A percentile compares a stretch with the other conserved stretches of the same genome.
Conservation (phyloP, 768 basidiomycete genomes). For the Cystoderma amianthinum region DNA sequence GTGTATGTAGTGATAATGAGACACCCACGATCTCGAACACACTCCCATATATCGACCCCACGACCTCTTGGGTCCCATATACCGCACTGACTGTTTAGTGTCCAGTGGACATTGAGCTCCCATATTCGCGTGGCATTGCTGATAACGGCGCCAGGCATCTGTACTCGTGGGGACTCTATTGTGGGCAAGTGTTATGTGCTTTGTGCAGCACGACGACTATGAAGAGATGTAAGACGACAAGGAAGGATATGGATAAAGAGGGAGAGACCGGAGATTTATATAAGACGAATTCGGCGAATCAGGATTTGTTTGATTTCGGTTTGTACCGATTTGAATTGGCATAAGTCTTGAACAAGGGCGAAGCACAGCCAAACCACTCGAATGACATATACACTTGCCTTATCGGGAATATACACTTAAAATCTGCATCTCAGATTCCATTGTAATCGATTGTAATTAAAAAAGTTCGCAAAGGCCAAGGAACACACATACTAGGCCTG, state of each 20-base stretch:
- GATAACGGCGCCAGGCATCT: constrained; percentile 42
- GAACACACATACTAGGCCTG: too few relatives aligned
- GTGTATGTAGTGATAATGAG: background rate
- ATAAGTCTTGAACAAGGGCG: background rate
- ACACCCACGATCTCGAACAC: constrained; percentile 58
- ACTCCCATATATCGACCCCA: constrained; percentile 74
- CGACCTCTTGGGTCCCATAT: constrained; percentile 63
- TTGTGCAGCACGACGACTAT: background rate
- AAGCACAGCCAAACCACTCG: background rate
- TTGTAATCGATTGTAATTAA: too few relatives aligned
- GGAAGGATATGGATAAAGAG: background rate
- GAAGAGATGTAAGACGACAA: background rate
- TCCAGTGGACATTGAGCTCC: constrained; percentile 64
- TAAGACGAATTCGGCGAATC: too few relatives aligned
- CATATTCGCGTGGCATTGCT: constrained; percentile 64
- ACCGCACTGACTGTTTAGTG: constrained; percentile 59
- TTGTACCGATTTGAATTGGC: too few relatives aligned
- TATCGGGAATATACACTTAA: background rate
- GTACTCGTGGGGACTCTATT: constrained; percentile 3
- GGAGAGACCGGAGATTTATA: background rate
- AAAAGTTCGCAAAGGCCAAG: too few relatives aligned
- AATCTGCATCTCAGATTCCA: too few relatives aligned
- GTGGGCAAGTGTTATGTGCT: constrained; percentile 1
- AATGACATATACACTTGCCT: background rate
- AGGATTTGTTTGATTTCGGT: background rate